These are phyloP conservation scores for Gracilaria caudata DNA, from an alignment of 23 red algal genomes.

Conservation along the genomic window DNA sequence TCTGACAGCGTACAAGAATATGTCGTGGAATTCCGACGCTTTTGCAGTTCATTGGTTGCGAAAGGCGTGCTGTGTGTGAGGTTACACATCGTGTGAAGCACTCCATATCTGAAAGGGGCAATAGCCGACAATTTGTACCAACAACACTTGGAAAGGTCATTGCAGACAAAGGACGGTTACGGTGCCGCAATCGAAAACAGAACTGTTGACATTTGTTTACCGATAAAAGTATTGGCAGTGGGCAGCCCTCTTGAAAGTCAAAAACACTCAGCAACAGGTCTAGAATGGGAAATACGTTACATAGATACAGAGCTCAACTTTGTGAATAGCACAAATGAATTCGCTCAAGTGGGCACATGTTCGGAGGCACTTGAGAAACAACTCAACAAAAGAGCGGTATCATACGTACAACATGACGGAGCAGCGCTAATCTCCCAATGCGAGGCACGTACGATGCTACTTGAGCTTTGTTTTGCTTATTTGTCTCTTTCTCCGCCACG, in stretches of 20 bases:
- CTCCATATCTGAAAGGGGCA: not conserved
- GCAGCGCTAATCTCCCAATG: no score
- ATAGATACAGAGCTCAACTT: not conserved
- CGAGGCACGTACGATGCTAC: not conserved
- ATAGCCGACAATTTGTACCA: not conserved
- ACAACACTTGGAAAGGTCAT: not conserved
- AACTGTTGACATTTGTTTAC: not conserved
- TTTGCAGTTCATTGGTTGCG: not conserved
- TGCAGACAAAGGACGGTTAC: not conserved
- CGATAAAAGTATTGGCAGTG: not conserved
- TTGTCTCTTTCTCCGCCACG: slow-evolving; percentile 33
- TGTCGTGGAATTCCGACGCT: not conserved
- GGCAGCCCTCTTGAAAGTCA: not conserved
- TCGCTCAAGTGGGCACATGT: not conserved
- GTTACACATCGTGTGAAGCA: not conserved
- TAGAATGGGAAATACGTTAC: not conserved
- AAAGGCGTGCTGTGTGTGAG: not conserved
- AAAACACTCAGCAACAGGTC: not conserved
- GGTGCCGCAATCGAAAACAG: not conserved
- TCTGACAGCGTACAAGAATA: not conserved
- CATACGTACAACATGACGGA: not conserved
- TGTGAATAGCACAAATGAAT: not conserved
- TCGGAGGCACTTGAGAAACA: not conserved
- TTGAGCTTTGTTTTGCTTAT: not conserved
- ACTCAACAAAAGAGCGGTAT: not conserved